Base-by-base conservation (phyloP, 139 green algal genomes). In the Desmodesmus armatus region DNA sequence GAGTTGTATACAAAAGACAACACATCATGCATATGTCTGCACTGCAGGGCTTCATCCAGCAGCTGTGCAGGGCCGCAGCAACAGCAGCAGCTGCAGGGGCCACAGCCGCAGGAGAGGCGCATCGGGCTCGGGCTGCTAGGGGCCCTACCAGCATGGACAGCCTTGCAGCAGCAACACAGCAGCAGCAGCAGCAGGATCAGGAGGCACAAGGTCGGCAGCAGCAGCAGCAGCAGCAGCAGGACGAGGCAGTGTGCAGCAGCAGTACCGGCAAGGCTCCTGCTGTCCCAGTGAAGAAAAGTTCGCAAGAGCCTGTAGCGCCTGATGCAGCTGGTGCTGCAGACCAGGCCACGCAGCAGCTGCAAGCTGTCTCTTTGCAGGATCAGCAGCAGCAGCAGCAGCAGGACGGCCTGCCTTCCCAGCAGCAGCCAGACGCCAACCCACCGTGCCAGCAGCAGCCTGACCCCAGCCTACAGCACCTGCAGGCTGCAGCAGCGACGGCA, bases 111-210 rank as follows among this genome's bases (percentile, higher is more conserved):
- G 49, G 25, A 4, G 76, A 53, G 0, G 49, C 25, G 0, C 80
- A 86, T 69, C 55, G 67, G 3, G 71, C 80, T 2, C 43, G 58
- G 31, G 80, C 80, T 35, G 80, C 80, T 31, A 58, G 80, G 21
- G 80, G 80, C 4, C 80, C 80, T 15, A 86, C 80, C 31, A 86
- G 67, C 51, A n/a, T 80, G 31, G 67, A 66, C 2, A 63, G 49
- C 31, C 35, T 86, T 19, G n/a, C 39, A 23, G 67, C 47, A 69
- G 76, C 76, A 49, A 27, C 27, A 29, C 44, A 47, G 31, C 41
- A 2, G n/a, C 41, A 44, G 72, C 72, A 77, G 69, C 69, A 31
- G 39, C 31, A n/a, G 47, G 33, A 41, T 31, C 13, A 0, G 5
- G 5, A 63, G 21, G 9, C 67, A 11, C 27, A 44, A 33, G 72